phyloP scores from a whole-genome alignment of 1,139 yeast genomes.

The Meyerozyma carpophila region DNA sequence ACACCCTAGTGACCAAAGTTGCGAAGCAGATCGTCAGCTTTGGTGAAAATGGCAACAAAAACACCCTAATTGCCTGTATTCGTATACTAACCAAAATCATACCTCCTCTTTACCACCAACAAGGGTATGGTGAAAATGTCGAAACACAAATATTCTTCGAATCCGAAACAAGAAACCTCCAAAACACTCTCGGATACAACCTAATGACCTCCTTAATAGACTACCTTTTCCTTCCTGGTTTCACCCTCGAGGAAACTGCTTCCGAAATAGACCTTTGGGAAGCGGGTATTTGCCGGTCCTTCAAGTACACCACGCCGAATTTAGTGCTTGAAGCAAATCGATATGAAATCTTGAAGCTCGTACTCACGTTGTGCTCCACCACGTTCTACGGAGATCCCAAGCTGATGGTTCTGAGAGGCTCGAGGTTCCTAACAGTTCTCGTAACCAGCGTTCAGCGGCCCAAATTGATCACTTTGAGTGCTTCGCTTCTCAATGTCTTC shows the following conservation, averaged over 20 bases:
- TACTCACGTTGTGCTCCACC: constrained; percentile 60
- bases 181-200: constrained; percentile 32
- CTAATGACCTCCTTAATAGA: constrained; percentile 43
- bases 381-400: constrained; percentile 50
- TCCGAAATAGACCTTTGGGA: constrained; percentile 51
- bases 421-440: constrained; percentile 52
- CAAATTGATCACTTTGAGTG: constrained; percentile 49
- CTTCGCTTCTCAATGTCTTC: constrained; percentile 63
- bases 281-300: constrained; percentile 60
- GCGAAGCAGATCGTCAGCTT: not conserved
- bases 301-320: constrained; percentile 39
- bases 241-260: constrained; percentile 29
- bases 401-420: constrained; percentile 46
- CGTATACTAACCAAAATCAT: constrained; percentile 60
- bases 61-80: constrained; percentile 47
- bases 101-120: constrained; percentile 62
- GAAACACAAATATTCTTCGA: constrained; percentile 32
- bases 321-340: constrained; percentile 59
- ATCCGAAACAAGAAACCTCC: constrained; percentile 19
- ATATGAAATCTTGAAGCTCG: constrained; percentile 57
- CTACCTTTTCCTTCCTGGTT: constrained; percentile 55
- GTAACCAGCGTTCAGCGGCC: constrained; percentile 49
- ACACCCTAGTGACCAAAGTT: not conserved
- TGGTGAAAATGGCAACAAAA: not conserved
- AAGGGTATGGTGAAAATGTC: constrained; percentile 27